Evolutionary conservation across 1,284 basidiomycete species (phyloP), one percentile per base, ranked within the genome.

Genomic region (Gomphus sp.): DNA sequence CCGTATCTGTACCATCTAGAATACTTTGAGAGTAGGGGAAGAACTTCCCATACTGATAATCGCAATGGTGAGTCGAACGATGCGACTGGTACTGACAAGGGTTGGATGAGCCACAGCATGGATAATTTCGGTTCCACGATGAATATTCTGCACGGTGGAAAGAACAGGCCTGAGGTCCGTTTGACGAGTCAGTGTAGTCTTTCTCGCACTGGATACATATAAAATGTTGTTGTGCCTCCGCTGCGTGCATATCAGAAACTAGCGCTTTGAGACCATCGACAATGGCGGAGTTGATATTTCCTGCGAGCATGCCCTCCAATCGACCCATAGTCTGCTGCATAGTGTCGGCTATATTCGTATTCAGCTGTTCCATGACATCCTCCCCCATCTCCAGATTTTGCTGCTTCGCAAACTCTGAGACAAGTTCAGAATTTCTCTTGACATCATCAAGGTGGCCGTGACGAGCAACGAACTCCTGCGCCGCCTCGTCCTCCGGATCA

Each of bases 121-220:
- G 36, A 33, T 52, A 39, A 14, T 36, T 58, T 52, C 66, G 67
- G 41, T 60, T 63, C 71, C 71, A 73, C 9, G 68, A 66, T 54
- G 68, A 64, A 53, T 71, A 73, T 31, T 68, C 68, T 3, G 66
- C 69, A 36, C 64, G 65, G 59, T 74, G 73, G 62, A 69, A 74
- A 14, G 69, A 71, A 57, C 73, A 74, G 1, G 73, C 68, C 47
- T 69, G 70, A 31, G 71, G 66, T 9, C 70, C 70, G 56, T 72
- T 73, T 7, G 66, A 69, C 3, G 69, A 71, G 33, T 68, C 64
- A 4, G 67, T 68, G 51, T 69, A 74, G 22, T 68, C 66, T 52
- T 68, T 67, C 25, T 72, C 69, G 64, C 73, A 74, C 57, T 74
- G 72, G 2, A 74, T 65, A 58, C 73, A 74, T 1, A 61, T 64